Base-by-base conservation (phyloP, 306 rosid species). In the Astragalus membranaceus region DNA sequence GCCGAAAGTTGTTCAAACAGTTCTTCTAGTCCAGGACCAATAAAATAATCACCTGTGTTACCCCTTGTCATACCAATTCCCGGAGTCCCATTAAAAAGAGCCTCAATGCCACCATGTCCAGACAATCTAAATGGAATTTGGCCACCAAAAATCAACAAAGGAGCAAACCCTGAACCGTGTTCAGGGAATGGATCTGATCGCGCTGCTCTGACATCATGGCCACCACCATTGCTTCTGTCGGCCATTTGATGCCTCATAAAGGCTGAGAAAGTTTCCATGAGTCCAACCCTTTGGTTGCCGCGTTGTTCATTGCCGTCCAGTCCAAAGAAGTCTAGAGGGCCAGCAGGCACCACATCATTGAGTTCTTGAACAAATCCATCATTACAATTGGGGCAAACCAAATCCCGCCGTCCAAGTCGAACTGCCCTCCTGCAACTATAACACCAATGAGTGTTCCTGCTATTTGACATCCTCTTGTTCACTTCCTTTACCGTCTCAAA, bases 11-110 rank as follows among this genome's bases (percentile, higher is more conserved):
- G 90, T 74, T 83, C 96, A 68, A 89, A 85, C 73, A 89, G 79
- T 82, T 89, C 96, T 78, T 87, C 92, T 46, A 87, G 82, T 33
- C 92, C 92, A 30, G 96, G 96, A 73, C 96, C 96, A 36, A 83
- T 73, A 75, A 89, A 89, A 67, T 89, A 89, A 63, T 89, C 89
- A 5, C 88, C 92, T 7, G 85, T 79, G 76, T 83, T 86, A 67
- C 88, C 89, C 44, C 83, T 70, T 0, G 86, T 79, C 7, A 88
- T 44, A 61, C 90, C 87, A 8, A 86, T 75, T 51, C 92, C 92
- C 7, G 88, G 92, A 30, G 88, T 69, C 10, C 89, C 96, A 8
- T 81, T 83, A 55, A 89, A 83, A 14, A 89, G 76, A 48, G 92
- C 87, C 70, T 89, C 92, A 57, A 89, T 42, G 39, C 85, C 86